Conservation (phyloP, 805 yeast species). For the Kazachstania taianensis region DNA sequence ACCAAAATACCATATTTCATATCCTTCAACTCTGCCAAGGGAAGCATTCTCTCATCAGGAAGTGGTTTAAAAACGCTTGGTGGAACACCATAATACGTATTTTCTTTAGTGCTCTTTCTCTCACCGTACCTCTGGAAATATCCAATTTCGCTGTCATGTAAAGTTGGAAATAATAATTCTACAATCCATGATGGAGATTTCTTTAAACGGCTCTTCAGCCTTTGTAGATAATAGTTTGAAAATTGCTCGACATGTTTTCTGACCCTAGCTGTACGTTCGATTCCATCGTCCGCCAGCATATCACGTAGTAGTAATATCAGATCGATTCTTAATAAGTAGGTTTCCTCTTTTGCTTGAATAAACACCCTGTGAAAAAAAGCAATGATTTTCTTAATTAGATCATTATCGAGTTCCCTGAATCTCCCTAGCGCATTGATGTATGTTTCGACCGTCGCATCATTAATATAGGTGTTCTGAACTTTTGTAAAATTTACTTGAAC, state of each 20-base stretch:
- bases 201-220: conserved; percentile 38
- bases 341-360: conserved; percentile 49
- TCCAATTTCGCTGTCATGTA: conserved; percentile 36
- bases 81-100: conserved; percentile 10
- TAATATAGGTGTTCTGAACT: conserved; percentile 17
- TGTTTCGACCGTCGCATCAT: conserved; percentile 52
- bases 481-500: conserved; percentile 17
- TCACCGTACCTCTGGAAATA: conserved; percentile 35
- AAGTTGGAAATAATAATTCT: conserved; percentile 59
- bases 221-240: conserved; percentile 53
- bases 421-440: conserved; percentile 53
- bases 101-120: conserved; percentile 25
- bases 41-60: conserved; percentile 17
- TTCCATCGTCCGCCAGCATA: conserved; percentile 42
- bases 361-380: conserved; percentile 64
- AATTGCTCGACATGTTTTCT: conserved; percentile 58
- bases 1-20: conserved; percentile 26
- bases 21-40: conserved; percentile 16
- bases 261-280: conserved; percentile 36
- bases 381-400: conserved; percentile 52
- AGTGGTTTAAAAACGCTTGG: conserved; percentile 20
- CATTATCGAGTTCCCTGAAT: conserved; percentile 51
- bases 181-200: conserved; percentile 45
- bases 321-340: conserved; percentile 58
- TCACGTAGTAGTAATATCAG: conserved; percentile 51